These are phyloP conservation scores for Brachypodium distachyon DNA, from an alignment of 202 grass and related monocot species.

Conservation along the genomic window DNA sequence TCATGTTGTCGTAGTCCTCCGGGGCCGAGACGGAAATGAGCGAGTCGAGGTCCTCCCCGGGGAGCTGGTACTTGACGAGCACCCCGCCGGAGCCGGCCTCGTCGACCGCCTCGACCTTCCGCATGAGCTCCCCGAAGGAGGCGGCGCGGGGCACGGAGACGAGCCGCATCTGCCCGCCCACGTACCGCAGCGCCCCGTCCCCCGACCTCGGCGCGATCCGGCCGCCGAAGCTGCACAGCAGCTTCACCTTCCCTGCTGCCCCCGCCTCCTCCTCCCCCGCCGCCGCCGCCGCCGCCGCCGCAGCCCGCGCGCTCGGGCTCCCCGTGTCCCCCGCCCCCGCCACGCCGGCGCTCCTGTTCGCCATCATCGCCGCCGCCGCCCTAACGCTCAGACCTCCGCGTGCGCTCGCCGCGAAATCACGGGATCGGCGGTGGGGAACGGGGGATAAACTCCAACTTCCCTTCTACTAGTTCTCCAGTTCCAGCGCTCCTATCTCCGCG, in stretches of 20 bases:
- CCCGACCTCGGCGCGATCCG: conserved; percentile 58
- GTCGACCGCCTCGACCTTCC: conserved; percentile 54
- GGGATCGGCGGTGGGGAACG: conserved; percentile 8
- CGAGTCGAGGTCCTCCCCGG: conserved; percentile 78
- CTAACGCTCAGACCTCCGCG: neutral
- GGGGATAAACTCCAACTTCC: conserved; percentile 13
- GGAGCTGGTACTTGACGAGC: conserved; percentile 76
- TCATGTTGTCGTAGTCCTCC: conserved; percentile 83
- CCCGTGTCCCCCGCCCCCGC: conserved; percentile 22
- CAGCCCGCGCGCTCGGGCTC: conserved; percentile 27
- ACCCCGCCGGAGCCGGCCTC: neutral
- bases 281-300: neutral
- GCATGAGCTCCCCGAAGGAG: conserved; percentile 49
- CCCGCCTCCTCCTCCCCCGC: neutral
- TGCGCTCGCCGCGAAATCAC: neutral
- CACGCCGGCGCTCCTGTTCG: neutral
- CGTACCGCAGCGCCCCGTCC: conserved; percentile 71
- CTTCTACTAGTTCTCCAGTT: too few species aligned
- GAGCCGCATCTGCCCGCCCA: conserved; percentile 73
- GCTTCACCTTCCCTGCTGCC: conserved; percentile 51
- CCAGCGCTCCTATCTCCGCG: too few species aligned
- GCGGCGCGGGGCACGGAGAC: conserved; percentile 49
- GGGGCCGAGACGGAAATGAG: conserved; percentile 62
- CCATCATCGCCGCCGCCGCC: conserved; percentile 7
- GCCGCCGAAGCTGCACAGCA: conserved; percentile 86